Evolutionary conservation across 495 filamentous ascomycete species (phyloP), one percentile per base, ranked within the genome.

Genomic region (Glutinoglossum americanum): DNA sequence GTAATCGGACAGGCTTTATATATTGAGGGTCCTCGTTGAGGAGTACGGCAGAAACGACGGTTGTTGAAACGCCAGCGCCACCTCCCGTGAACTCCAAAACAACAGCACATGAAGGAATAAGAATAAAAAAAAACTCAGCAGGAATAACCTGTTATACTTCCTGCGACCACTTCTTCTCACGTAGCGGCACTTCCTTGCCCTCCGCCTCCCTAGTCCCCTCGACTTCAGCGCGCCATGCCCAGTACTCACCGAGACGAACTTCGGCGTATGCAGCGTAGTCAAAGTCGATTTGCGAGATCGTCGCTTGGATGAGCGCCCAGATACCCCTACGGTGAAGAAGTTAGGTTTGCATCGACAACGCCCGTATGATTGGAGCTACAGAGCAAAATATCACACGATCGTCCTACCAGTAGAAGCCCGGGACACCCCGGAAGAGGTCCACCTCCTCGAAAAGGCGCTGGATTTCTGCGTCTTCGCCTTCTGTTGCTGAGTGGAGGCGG

Each of bases 281-380:
- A 64, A 99, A 99, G 67, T 97, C 88, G 61, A 99, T 97, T 59
- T 90, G 80, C 4, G 85, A 90, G 61, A 99, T 97, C 19, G 80
- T 85, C 1, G 89, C 87, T 72, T 99, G 93, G 64, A 99, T 96
- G 54, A 97, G 74, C 9, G 88, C 85, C 93, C 93, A 97, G 53
- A 95, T 84, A 25, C 92, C 93, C 87, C 84, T 86, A 64, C 74
- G 76, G 33, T 51, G 44, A 13, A 9, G n/a, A n/a, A 26, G 44
- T 59, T 62, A 65, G 51, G 19, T 1, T 4, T 17, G 37, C 17
- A n/a, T 56, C 26, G 2, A 21, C 54, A 33, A 33, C 3, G 4
- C 9, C 30, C 30, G 30, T 33, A 33, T 33, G 30, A 9, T 33
- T 9, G 9, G 9, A 33, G 30, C 30, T 3, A 33, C 9, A 7